phyloP scores from a whole-genome alignment of 371 early-diverging fungal genomes.

The Syncephalastrum racemosum region DNA sequence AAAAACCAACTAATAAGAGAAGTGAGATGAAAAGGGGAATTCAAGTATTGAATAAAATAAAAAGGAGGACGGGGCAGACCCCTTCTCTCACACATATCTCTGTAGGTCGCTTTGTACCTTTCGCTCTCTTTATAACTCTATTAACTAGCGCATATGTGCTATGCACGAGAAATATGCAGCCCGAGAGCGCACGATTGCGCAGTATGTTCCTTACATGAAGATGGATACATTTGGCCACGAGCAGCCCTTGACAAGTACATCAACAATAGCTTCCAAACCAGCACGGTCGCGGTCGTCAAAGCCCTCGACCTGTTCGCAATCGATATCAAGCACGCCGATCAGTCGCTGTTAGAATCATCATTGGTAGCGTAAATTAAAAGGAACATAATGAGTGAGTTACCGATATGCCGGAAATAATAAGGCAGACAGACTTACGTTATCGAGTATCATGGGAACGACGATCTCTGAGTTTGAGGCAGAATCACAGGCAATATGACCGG shows the following conservation, averaged over 20 bases:
- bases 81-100: no score
- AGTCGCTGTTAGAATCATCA: conserved; percentile 40
- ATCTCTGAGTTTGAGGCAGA: conserved; percentile 85
- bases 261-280: conserved; percentile 72
- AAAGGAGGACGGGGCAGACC: conserved; percentile 2
- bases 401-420: background rate
- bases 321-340: conserved; percentile 86
- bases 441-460: conserved; percentile 79
- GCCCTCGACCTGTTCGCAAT: conserved; percentile 72
- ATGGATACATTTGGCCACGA: conserved; percentile 41
- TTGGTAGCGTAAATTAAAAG: background rate
- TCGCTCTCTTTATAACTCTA: no score
- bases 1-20: background rate
- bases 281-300: conserved; percentile 75
- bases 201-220: no score
- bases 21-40: conserved; percentile 5
- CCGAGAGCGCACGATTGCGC: no score
- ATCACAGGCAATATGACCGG: conserved; percentile 94
- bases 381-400: conserved; percentile 6
- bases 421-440: conserved; percentile 34
- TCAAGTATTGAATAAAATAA: conserved; percentile 5
- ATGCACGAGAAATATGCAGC: no score
- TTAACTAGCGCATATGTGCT: no score
- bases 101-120: no score
- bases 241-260: conserved; percentile 61